phyloP scores from a whole-genome alignment of 257 asterid species.

The Solanum phureja region DNA sequence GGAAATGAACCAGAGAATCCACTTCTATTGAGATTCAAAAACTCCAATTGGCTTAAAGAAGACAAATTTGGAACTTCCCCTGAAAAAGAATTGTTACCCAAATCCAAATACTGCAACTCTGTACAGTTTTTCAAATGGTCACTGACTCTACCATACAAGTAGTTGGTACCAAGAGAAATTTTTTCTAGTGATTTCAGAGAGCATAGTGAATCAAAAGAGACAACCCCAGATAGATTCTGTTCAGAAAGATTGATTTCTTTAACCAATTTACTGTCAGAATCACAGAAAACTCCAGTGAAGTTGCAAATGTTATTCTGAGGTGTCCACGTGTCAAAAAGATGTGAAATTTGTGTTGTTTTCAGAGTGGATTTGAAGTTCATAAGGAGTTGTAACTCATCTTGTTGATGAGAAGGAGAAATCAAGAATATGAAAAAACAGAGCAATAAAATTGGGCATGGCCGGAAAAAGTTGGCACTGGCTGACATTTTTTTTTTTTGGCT shows the following conservation, averaged over 20 bases:
- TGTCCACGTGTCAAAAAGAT: conserved; percentile 22
- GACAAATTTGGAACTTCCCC: conserved; percentile 26
- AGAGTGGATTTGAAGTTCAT: conserved; percentile 24
- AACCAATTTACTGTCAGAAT: conserved; percentile 11
- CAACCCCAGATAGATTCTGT: conserved; percentile 15
- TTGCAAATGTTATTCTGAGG: conserved; percentile 7
- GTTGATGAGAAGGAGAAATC: background rate
- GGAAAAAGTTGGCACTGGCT: conserved; percentile 3
- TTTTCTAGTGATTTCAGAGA: conserved; percentile 20
- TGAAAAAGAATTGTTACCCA: conserved; percentile 23
- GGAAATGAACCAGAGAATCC: conserved; percentile 32
- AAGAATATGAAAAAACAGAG: background rate
- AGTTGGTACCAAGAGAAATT: conserved; percentile 22
- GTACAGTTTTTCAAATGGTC: conserved; percentile 21
- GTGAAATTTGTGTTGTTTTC: background rate
- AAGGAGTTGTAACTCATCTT: conserved; percentile 15
- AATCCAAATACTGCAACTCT: conserved; percentile 23
- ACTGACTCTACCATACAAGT: conserved; percentile 13
- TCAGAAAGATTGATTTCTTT: conserved; percentile 28
- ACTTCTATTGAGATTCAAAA: conserved; percentile 18
- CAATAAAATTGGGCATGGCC: background rate
- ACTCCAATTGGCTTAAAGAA: conserved; percentile 11
- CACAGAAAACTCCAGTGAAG: conserved; percentile 26
- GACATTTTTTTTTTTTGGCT: background rate
- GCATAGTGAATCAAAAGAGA: conserved; percentile 31